Evolutionary conservation across 495 filamentous ascomycete genomes (phyloP).

Genomic region (Aspergillus homomorphus): DNA sequence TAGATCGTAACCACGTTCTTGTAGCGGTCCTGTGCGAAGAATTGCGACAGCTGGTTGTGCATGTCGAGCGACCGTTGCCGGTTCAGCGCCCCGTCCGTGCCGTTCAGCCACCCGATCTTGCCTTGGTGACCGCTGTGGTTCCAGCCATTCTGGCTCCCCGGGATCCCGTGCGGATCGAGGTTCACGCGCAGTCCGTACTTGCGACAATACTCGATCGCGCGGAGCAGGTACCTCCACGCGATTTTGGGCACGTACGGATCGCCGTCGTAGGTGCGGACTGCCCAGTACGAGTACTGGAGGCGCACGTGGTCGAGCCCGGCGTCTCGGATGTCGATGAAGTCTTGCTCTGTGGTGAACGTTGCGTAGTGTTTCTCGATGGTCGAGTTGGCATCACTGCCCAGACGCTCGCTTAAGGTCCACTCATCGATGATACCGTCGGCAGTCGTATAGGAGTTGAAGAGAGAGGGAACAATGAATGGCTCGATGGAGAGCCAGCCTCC

Average conservation of each 20-base stretch:
- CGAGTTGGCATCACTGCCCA: slow-evolving; percentile 58
- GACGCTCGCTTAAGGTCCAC: slow-evolving; percentile 68
- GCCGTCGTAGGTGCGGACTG: slow-evolving; percentile 75
- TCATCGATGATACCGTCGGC: slow-evolving; percentile 76
- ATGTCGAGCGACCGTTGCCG: slow-evolving; percentile 74
- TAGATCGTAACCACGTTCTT: slow-evolving; percentile 81
- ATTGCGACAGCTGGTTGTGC: slow-evolving; percentile 73
- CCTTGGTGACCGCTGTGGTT: slow-evolving; percentile 81
- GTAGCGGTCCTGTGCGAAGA: slow-evolving; percentile 84
- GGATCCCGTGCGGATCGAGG: slow-evolving; percentile 83
- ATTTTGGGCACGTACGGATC: slow-evolving; percentile 88
- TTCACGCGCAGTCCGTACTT: slow-evolving; percentile 93
- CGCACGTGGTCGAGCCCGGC: slow-evolving; percentile 96
- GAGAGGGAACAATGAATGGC: slow-evolving; percentile 90
- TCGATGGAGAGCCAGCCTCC: slow-evolving; percentile 95
- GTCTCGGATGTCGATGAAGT: slow-evolving; percentile 76
- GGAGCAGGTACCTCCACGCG: slow-evolving; percentile 90
- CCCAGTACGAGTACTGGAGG: slow-evolving; percentile 96
- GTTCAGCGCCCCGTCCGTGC: slow-evolving; percentile 61
- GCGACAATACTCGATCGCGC: slow-evolving; percentile 89
- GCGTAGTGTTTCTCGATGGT: slow-evolving; percentile 89
- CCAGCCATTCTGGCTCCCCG: slow-evolving; percentile 87
- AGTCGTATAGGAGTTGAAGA: slow-evolving; percentile 68
- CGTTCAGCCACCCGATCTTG: slow-evolving; percentile 72
- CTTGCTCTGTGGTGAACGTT: slow-evolving; percentile 75